These are phyloP conservation scores for Asterionellopsis glacialis DNA, from an alignment of 108 stramenopile genomes.

Conservation along the genomic window DNA sequence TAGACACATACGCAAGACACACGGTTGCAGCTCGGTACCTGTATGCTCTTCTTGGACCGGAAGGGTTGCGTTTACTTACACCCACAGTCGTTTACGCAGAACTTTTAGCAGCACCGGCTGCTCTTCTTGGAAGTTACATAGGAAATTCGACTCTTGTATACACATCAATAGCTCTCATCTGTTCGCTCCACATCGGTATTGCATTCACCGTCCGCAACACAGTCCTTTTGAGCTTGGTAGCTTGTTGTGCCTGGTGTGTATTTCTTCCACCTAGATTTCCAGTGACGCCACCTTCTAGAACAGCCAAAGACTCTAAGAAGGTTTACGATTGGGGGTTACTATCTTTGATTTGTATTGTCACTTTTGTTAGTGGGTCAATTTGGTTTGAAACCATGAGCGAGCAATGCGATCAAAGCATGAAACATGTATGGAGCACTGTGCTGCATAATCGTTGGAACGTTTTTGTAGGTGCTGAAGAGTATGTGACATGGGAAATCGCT, in stretches of 20 bases:
- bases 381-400: conserved; percentile 73
- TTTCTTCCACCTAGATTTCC: conserved; percentile 39
- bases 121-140: conserved; percentile 50
- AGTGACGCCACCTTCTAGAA: neutral
- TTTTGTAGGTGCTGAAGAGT: conserved; percentile 84
- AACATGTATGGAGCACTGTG: conserved; percentile 68
- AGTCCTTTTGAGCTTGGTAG: conserved; percentile 67
- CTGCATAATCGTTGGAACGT: conserved; percentile 88
- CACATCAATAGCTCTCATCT: conserved; percentile 40
- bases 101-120: conserved; percentile 51
- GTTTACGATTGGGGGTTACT: conserved; percentile 9
- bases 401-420: conserved; percentile 56
- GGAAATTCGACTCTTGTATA: conserved; percentile 37
- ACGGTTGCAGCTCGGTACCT: conserved; percentile 63
- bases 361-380: conserved; percentile 54
- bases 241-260: conserved; percentile 64
- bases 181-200: conserved; percentile 73
- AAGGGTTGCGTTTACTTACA: conserved; percentile 66
- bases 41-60: conserved; percentile 74
- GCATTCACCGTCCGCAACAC: conserved; percentile 72
- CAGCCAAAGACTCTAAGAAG: neutral
- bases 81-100: conserved; percentile 78
- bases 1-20: conserved; percentile 82
- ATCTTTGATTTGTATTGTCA: conserved; percentile 23
- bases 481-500: conserved; percentile 89